These are phyloP conservation scores for Oryza meyeriana DNA, from an alignment of 176 grass and related monocot species.

Conservation along the genomic window DNA sequence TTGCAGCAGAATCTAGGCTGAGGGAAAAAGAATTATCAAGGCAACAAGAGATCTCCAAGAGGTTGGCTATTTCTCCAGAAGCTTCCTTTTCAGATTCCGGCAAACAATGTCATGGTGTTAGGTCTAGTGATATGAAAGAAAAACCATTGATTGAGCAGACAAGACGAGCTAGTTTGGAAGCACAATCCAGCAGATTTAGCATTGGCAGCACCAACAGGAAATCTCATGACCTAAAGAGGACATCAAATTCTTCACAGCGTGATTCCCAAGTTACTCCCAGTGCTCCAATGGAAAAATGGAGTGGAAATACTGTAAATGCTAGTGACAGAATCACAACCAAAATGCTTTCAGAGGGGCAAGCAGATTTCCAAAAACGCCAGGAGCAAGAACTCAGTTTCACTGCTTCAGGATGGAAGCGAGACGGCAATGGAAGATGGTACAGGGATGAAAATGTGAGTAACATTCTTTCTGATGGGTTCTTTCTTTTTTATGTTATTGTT, in stretches of 20 bases:
- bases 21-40: conserved; percentile 56
- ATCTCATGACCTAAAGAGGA: conserved; percentile 17
- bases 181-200: conserved; percentile 45
- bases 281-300: conserved; percentile 9
- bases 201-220: conserved; percentile 31
- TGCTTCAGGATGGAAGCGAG: conserved; percentile 62
- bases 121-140: conserved; percentile 19
- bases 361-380: conserved; percentile 22
- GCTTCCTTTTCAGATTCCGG: conserved; percentile 21
- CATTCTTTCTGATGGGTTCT: background rate
- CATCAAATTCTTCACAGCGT: background rate
- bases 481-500: background rate
- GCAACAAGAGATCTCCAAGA: conserved; percentile 62
- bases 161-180: conserved; percentile 54
- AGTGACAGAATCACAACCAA: conserved; percentile 24
- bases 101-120: conserved; percentile 5
- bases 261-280: background rate
- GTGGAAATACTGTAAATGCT: background rate
- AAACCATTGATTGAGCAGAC: conserved; percentile 62
- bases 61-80: conserved; percentile 55
- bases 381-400: conserved; percentile 72
- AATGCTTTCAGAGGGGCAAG: conserved; percentile 32
- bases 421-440: conserved; percentile 80
- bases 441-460: conserved; percentile 75
- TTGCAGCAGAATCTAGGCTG: conserved; percentile 48